These are phyloP conservation scores for Trichosanthes cucumerina DNA, from an alignment of 306 rosid species.

Conservation along the genomic window DNA sequence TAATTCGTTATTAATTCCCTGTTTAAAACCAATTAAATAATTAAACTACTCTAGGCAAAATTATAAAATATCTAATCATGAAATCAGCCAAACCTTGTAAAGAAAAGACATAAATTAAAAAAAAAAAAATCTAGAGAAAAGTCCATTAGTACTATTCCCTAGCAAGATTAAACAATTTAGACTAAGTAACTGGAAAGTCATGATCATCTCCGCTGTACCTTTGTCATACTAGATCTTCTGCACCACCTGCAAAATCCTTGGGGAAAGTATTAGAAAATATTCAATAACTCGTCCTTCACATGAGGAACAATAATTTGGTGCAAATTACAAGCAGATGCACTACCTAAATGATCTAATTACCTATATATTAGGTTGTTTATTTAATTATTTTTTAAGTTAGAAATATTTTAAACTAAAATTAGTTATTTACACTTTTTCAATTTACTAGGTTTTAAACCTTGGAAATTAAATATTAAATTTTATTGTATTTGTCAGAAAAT, in stretches of 20 bases:
- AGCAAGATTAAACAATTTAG: background rate
- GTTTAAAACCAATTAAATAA: background rate
- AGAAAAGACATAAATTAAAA: background rate
- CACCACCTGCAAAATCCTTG: background rate
- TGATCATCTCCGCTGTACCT: background rate
- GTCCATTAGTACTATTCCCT: background rate
- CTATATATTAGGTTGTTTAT: background rate
- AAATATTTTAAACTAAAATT: background rate
- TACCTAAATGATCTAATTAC: background rate
- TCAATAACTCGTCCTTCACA: background rate
- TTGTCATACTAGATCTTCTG: background rate
- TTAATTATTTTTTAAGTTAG: background rate
- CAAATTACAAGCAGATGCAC: background rate
- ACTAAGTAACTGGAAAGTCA: background rate
- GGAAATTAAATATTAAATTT: background rate
- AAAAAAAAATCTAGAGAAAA: background rate
- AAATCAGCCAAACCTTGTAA: background rate
- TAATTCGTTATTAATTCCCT: background rate
- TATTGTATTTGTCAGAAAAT: background rate
- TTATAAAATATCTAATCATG: background rate
- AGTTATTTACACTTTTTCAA: background rate
- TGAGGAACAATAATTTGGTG: background rate
- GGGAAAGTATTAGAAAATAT: background rate
- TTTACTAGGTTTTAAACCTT: background rate
- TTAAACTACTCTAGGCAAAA: background rate